Evolutionary conservation across 768 basidiomycete genomes (phyloP).

Genomic region (Kwoniella heveanensis): DNA sequence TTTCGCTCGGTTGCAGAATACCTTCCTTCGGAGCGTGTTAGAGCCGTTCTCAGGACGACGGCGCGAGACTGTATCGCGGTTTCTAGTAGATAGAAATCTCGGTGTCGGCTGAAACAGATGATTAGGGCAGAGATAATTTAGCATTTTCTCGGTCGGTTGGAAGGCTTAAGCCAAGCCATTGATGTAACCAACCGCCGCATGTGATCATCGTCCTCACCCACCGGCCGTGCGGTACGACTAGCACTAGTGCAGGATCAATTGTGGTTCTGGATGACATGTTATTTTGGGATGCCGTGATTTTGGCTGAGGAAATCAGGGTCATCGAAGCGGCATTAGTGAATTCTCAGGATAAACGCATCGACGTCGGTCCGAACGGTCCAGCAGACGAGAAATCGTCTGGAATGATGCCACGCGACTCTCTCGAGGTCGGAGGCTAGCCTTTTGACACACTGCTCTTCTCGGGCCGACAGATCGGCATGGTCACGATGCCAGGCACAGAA

Average conservation of each 20-base stretch:
- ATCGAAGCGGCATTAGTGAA: background rate
- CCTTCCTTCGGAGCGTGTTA: too few relatives aligned
- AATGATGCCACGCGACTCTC: background rate
- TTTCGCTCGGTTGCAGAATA: background rate
- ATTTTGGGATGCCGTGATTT: background rate
- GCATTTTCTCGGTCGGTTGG: background rate
- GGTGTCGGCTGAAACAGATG: background rate
- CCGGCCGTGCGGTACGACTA: too few relatives aligned
- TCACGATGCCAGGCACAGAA: too few relatives aligned
- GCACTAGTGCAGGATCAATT: background rate
- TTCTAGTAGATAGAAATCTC: too few relatives aligned
- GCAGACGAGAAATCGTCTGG: too few relatives aligned
- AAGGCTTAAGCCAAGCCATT: background rate
- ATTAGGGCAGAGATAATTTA: background rate
- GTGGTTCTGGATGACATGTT: background rate
- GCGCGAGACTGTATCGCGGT: too few relatives aligned
- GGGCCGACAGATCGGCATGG: too few relatives aligned
- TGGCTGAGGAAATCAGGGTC: background rate
- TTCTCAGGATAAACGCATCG: background rate
- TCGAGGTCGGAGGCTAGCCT: too few relatives aligned
- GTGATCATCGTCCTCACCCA: too few relatives aligned
- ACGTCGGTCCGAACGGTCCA: background rate
- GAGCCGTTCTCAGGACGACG: too few relatives aligned
- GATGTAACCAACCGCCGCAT: background rate
- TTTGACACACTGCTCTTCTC: too few relatives aligned